Conservation (phyloP, 495 filamentous ascomycete species). For the Penicillium cinerascens region DNA sequence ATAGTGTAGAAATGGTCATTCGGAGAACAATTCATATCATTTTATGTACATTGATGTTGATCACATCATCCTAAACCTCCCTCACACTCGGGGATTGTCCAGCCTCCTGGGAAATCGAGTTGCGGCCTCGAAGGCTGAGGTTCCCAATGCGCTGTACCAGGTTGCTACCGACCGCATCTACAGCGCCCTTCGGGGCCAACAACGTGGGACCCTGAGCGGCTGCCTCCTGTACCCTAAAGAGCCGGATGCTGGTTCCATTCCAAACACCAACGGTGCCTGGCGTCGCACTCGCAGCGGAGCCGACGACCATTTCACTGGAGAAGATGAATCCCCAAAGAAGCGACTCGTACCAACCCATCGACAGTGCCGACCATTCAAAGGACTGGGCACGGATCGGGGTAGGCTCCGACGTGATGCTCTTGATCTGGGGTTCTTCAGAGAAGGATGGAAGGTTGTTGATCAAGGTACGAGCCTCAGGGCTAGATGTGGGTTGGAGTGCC, state of each 20-base stretch:
- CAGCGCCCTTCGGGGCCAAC: conserved; percentile 80
- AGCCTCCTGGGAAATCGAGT: conserved; percentile 31
- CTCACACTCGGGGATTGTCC: conserved; percentile 34
- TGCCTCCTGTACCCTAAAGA: conserved; percentile 88
- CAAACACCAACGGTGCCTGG: conserved; percentile 87
- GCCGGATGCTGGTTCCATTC: conserved; percentile 83
- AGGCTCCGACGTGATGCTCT: conserved; percentile 62
- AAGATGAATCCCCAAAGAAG: conserved; percentile 96
- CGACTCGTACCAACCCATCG: conserved; percentile 94
- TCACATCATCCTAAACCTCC: conserved; percentile 32
- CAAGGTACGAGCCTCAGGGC: conserved; percentile 37
- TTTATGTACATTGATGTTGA: conserved; percentile 29
- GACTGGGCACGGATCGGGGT: conserved; percentile 75
- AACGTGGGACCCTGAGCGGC: conserved; percentile 75
- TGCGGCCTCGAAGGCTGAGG: conserved; percentile 55
- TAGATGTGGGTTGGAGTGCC: conserved; percentile 32
- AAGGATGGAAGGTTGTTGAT: conserved; percentile 57
- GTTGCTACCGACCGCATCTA: conserved; percentile 92
- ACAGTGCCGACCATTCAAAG: conserved; percentile 92
- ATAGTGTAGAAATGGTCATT: background rate
- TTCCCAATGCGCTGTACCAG: conserved; percentile 84
- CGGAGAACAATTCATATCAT: conserved; percentile 9
- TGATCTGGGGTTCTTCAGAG: conserved; percentile 57
- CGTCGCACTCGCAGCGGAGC: conserved; percentile 47
- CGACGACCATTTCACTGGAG: conserved; percentile 79